Evolutionary conservation across 2,329 filamentous ascomycete species (phyloP).

Genomic region (Cytospora chrysosperma): DNA sequence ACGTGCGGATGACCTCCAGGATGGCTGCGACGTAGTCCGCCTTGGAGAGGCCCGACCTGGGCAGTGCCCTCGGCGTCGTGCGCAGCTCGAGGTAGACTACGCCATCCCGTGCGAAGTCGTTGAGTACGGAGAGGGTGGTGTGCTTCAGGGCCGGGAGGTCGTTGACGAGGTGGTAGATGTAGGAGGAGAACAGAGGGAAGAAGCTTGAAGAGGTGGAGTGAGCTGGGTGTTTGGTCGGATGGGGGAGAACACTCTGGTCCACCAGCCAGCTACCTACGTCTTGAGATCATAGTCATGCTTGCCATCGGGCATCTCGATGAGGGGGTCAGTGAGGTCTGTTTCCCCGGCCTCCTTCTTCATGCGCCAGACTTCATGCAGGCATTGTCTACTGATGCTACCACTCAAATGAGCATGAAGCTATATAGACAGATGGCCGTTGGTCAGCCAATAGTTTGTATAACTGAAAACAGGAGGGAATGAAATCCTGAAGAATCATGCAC

Average conservation of each 20-base stretch:
- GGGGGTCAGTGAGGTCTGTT: conserved; percentile 64
- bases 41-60: conserved; percentile 49
- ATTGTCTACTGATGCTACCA: conserved; percentile 71
- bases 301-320: conserved; percentile 65
- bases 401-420: conserved; percentile 80
- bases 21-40: conserved; percentile 65
- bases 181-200: conserved; percentile 75
- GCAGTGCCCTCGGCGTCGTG: conserved; percentile 70
- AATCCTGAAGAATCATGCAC: too few species aligned
- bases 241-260: conserved; percentile 1
- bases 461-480: conserved; percentile 13
- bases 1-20: conserved; percentile 59
- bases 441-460: background rate
- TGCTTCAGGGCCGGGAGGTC: conserved; percentile 58
- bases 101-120: conserved; percentile 67
- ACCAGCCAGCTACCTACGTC: conserved; percentile 49
- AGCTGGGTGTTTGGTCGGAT: conserved; percentile 2
- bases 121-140: conserved; percentile 64
- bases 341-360: conserved; percentile 53
- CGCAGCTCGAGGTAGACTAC: conserved; percentile 77
- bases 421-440: background rate
- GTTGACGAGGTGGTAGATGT: conserved; percentile 75
- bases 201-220: conserved; percentile 50
- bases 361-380: conserved; percentile 73
- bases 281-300: conserved; percentile 70